Conservation (phyloP, 1,284 basidiomycete species). For the Tylopilus sp. region DNA sequence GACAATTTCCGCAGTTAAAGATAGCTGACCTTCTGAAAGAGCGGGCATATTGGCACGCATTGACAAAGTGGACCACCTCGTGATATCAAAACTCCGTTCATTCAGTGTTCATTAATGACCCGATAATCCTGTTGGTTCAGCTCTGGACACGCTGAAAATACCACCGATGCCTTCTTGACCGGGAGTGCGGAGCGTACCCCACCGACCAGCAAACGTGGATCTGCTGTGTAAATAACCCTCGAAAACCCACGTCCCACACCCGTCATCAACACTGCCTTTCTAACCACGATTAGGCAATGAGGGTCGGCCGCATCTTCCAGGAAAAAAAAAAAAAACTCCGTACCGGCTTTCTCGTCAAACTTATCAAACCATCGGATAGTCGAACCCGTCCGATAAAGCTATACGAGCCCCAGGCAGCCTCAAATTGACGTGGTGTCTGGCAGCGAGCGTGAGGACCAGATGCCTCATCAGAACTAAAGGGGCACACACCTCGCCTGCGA, state of each 20-base stretch:
- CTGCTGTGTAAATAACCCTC: constrained; percentile 30
- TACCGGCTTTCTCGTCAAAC: constrained; percentile 38
- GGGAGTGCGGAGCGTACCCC: constrained; percentile 20
- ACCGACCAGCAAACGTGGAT: constrained; percentile 30
- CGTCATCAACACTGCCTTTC: constrained; percentile 30
- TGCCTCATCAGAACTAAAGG: constrained; percentile 18
- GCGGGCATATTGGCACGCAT: neutral
- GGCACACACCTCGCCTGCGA: constrained; percentile 32
- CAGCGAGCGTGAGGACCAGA: constrained; percentile 23
- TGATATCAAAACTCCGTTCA: constrained; percentile 27
- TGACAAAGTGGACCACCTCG: constrained; percentile 3
- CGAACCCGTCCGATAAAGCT: constrained; percentile 48
- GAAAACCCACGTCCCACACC: constrained; percentile 34
- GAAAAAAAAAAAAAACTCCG: constrained; percentile 12
- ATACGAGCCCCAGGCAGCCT: constrained; percentile 37
- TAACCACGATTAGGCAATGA: constrained; percentile 10
- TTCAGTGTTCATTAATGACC: constrained; percentile 28
- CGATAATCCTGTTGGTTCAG: constrained; percentile 29
- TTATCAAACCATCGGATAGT: constrained; percentile 48
- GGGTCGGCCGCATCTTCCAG: neutral
- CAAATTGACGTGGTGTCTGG: constrained; percentile 32
- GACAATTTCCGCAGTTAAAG: constrained; percentile 31
- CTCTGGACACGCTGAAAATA: constrained; percentile 54
- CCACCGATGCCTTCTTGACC: constrained; percentile 39
- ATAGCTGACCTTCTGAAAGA: constrained; percentile 8